Percentiles rank a stretch among this genome's conserved stretches.
phyloP scores from a whole-genome alignment of 179 eudicot species.

The Beta corolliflora region DNA sequence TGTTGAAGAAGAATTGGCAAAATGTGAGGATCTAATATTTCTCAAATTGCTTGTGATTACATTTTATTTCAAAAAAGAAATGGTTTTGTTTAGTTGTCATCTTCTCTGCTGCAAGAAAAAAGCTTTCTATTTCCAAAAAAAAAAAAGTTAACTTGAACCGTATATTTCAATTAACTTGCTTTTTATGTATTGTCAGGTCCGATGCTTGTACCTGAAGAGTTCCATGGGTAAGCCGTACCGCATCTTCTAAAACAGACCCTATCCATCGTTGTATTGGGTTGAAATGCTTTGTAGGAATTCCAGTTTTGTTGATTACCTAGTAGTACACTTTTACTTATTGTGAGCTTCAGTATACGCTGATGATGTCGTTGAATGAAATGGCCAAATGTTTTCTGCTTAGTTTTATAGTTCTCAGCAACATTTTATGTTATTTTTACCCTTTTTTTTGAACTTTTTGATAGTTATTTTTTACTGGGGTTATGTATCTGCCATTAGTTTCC shows the following conservation, averaged over 20 bases:
- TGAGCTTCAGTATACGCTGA: slow-evolving; percentile 19
- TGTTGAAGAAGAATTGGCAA: slow-evolving; percentile 92
- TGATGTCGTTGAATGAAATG: slow-evolving; percentile 8
- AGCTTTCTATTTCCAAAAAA: background rate
- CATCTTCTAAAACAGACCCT: slow-evolving; percentile 48
- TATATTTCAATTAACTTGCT: background rate
- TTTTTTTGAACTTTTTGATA: background rate
- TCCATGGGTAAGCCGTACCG: slow-evolving; percentile 85
- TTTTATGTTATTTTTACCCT: no score
- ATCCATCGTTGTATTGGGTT: background rate
- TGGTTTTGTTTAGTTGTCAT: background rate
- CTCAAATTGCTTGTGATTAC: background rate
- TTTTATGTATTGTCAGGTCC: slow-evolving; percentile 46
- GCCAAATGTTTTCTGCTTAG: background rate
- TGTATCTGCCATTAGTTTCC: no score
- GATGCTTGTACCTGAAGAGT: slow-evolving; percentile 86
- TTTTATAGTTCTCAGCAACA: background rate
- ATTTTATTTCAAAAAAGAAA: no score
- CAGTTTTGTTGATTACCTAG: slow-evolving; percentile 21
- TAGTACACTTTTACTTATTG: background rate
- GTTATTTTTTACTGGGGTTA: no score
- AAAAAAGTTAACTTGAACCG: background rate
- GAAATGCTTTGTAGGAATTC: slow-evolving; percentile 16
- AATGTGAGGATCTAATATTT: slow-evolving; percentile 46
- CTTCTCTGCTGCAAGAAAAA: background rate